phyloP scores from a whole-genome alignment of 306 rosid species.

The Geum urbanum region DNA sequence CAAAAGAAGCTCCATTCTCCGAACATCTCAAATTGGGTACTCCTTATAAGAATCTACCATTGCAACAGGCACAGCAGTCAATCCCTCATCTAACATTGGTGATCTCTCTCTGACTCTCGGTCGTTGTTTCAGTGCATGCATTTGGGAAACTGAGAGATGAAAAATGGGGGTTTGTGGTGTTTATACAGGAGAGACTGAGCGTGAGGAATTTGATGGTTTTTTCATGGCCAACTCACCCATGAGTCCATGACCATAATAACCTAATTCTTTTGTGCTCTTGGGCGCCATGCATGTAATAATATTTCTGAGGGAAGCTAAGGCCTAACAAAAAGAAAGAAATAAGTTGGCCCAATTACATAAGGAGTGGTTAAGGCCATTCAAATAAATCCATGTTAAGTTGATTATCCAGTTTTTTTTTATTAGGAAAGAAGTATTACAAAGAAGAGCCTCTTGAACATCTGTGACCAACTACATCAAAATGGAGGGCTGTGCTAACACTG shows the following conservation, averaged over 20 bases:
- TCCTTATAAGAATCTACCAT: not conserved
- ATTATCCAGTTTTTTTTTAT: too few species aligned
- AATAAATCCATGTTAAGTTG: too few species aligned
- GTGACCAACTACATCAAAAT: too few species aligned
- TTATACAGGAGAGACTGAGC: not conserved
- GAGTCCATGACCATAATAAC: not conserved
- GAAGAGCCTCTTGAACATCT: too few species aligned
- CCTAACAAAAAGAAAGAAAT: too few species aligned
- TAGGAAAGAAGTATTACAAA: too few species aligned
- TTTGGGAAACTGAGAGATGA: not conserved
- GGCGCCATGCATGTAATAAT: not conserved
- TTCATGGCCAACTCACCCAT: not conserved
- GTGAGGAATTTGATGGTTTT: not conserved
- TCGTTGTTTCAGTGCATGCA: not conserved
- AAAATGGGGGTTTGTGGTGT: not conserved
- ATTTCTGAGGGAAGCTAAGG: too few species aligned
- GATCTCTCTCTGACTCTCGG: not conserved
- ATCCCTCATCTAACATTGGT: slow-evolving; percentile 3
- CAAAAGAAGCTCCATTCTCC: not conserved
- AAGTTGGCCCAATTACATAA: too few species aligned
- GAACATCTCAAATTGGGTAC: not conserved
- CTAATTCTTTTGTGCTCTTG: not conserved
- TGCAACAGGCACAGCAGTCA: slow-evolving; percentile 9
- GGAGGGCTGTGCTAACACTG: too few species aligned
- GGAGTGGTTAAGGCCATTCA: too few species aligned